Evolutionary conservation across 1,284 basidiomycete species (phyloP).

Genomic region (Xerocomus nothofagi): DNA sequence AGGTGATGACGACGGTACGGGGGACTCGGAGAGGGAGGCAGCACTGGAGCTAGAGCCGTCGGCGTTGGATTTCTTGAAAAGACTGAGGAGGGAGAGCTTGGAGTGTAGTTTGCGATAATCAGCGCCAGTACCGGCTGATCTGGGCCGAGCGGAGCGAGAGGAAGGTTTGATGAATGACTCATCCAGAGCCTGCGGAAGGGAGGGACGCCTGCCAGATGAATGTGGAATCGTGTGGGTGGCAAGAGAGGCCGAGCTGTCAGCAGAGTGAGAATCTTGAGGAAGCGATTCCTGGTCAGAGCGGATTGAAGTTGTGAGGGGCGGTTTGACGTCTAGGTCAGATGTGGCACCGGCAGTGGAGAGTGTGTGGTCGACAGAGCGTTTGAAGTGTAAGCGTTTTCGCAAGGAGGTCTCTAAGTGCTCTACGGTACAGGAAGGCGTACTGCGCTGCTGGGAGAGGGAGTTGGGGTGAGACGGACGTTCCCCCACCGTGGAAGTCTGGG

Average conservation of each 20-base stretch:
- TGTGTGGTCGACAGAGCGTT: constrained; percentile 48
- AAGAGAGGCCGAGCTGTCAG: constrained; percentile 2
- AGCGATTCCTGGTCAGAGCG: constrained; percentile 19
- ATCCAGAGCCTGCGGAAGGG: constrained; percentile 40
- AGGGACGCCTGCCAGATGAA: constrained; percentile 35
- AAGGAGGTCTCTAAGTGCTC: constrained; percentile 37
- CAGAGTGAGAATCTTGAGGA: constrained; percentile 8
- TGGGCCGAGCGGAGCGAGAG: constrained; percentile 39
- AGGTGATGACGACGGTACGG: constrained; percentile 22
- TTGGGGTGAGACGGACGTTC: constrained; percentile 22
- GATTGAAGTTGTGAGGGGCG: constrained; percentile 1
- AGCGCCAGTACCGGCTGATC: constrained; percentile 49
- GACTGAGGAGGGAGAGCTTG: constrained; percentile 43
- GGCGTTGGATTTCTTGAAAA: constrained; percentile 45
- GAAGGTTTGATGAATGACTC: constrained; percentile 23
- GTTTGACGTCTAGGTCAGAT: constrained; percentile 27
- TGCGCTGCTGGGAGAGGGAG: constrained; percentile 17
- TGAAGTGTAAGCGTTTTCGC: constrained; percentile 42
- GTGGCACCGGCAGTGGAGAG: constrained; percentile 28
- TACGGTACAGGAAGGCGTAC: constrained; percentile 18
- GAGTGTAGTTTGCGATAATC: constrained; percentile 42
- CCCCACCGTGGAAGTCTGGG: constrained; percentile 22
- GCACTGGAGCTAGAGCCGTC: constrained; percentile 39
- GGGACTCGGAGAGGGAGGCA: constrained; percentile 30
- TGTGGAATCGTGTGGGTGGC: constrained; percentile 14